Conservation (phyloP, 768 basidiomycete genomes). For the Lentinula boryana region DNA sequence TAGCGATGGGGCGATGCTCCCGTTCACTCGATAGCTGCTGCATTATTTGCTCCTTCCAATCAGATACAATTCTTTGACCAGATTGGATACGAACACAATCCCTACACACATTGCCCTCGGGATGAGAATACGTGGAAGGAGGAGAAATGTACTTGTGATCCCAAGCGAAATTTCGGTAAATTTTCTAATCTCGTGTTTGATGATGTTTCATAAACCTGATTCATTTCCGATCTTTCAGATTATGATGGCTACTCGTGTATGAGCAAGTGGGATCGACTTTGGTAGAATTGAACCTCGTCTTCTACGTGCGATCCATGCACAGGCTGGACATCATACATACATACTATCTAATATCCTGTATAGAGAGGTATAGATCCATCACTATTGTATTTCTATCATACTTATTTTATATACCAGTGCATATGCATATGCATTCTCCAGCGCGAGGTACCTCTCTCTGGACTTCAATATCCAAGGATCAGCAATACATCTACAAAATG, state of each 20-base stretch:
- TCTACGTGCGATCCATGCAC: too few species aligned
- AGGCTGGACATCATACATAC: background rate
- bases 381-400: background rate
- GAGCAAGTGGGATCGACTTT: conserved; percentile 40
- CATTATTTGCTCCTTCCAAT: conserved; percentile 48
- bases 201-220: background rate
- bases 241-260: conserved; percentile 55
- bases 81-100: conserved; percentile 57
- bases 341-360: background rate
- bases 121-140: conserved; percentile 26
- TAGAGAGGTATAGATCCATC: background rate
- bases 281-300: too few species aligned
- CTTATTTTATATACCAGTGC: background rate
- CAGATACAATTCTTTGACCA: conserved; percentile 73
- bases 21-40: conserved; percentile 63
- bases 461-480: too few species aligned
- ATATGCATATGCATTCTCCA: background rate
- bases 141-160: conserved; percentile 46
- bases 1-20: conserved; percentile 57
- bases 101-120: conserved; percentile 47
- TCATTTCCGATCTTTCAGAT: conserved; percentile 25
- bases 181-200: conserved; percentile 4
- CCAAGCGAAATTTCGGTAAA: conserved; percentile 51
- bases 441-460: background rate
- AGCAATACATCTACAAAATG: too few species aligned